These are phyloP conservation scores for Cucumis cinereus DNA, from an alignment of 306 rosid species.

Conservation along the genomic window DNA sequence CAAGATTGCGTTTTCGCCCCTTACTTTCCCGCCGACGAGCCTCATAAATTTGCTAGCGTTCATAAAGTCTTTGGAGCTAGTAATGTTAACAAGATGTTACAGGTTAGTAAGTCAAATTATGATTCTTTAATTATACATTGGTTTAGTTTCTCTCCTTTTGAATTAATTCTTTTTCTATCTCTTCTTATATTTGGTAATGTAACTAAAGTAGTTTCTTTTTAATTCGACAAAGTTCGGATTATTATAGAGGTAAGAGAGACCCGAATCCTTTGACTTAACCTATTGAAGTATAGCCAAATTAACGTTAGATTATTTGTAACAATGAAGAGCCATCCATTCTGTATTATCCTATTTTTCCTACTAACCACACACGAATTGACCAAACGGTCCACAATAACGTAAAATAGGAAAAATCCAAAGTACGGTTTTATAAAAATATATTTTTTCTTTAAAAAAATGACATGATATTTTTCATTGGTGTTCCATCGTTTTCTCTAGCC, in stretches of 20 bases:
- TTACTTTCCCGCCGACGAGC: conserved; percentile 92
- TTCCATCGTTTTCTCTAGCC: background rate
- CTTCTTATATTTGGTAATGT: too few species aligned
- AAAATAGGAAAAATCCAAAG: background rate
- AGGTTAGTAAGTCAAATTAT: conserved; percentile 30
- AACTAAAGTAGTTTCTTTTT: too few species aligned
- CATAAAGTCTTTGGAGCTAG: conserved; percentile 97
- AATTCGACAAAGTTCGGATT: too few species aligned
- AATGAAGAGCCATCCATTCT: background rate
- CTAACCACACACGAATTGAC: background rate
- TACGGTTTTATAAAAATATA: background rate
- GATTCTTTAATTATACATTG: background rate
- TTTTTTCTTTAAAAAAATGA: background rate
- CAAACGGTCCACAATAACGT: background rate
- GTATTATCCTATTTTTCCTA: background rate
- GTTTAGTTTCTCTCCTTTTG: too few species aligned
- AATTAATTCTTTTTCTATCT: too few species aligned
- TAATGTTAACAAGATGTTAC: conserved; percentile 95
- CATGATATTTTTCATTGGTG: background rate
- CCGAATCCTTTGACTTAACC: too few species aligned
- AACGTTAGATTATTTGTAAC: background rate
- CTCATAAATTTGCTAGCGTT: conserved; percentile 81
- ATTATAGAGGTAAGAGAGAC: too few species aligned
- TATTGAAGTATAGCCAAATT: too few species aligned
- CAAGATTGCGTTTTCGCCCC: conserved; percentile 89